Evolutionary conservation across 345 rosid species (phyloP), one percentile per base, ranked within the genome.

Genomic region (Punica granatum): DNA sequence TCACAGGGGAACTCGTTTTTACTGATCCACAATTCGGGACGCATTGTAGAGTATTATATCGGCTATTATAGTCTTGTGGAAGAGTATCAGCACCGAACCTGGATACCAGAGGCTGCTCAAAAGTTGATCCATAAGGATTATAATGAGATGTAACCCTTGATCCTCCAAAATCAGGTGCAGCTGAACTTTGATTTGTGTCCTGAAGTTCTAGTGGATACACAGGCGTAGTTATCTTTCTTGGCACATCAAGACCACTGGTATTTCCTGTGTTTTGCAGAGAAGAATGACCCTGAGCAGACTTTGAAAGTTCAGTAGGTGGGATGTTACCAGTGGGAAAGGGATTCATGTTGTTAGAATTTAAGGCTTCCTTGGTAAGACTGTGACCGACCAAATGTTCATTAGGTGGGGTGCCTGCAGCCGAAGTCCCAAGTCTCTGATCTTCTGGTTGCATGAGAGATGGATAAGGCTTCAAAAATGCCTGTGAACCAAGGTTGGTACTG

Each of bases 121-220:
- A 75, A 65, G 74, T 77, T 70, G 86, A 69, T 63, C 84, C 79
- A 67, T 77, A 75, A 60, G 80, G 74, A 75, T 82, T 77, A 74
- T 71, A 73, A 63, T 54, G 73, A 43, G 69, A 60, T 67, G 79
- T 71, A 63, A 63, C 60, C 66, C 72, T 75, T 43, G 80, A 70
- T 71, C 73, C 76, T 60, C 75, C 72, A 68, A 51, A 70, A 65
- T 80, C 79, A 44, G 63, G 73, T 1, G 18, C 67, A 65, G 31
- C 43, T 13, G 72, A 66, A 23, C 76, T 41, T 30, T 75, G 78
- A 62, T 75, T 69, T 58, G 32, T 49, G 26, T 79, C 85, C 42
- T 53, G 61, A 65, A 53, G 23, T 69, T 72, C 78, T n/a, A 72
- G 76, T 65, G 71, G 78, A 70, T 64, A 68, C 60, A 61, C 41